phyloP scores from a whole-genome alignment of 352 stramenopile genomes.

The Pythium coloratum region DNA sequence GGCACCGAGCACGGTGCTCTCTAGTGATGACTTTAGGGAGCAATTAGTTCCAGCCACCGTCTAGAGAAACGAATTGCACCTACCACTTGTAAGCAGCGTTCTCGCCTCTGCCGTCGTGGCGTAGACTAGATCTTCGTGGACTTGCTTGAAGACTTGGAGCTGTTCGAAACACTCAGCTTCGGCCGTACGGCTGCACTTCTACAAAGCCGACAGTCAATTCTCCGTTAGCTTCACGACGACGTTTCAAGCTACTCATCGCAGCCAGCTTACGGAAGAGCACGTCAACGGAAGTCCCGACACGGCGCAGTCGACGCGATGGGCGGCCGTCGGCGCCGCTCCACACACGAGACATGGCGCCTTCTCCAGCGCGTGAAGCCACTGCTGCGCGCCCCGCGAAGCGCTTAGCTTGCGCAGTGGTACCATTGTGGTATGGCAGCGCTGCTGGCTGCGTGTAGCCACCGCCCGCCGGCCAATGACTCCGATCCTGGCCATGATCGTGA shows the following conservation, averaged over 20 bases:
- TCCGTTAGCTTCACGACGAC: not conserved
- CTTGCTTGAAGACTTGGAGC: slow-evolving; percentile 40
- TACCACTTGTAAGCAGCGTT: slow-evolving; percentile 49
- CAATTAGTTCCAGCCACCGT: not conserved
- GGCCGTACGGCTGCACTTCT: not conserved
- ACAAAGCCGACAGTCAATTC: not conserved
- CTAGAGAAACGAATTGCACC: not conserved
- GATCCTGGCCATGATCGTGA: not conserved
- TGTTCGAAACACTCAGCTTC: slow-evolving; percentile 20
- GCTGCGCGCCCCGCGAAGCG: slow-evolving; percentile 3
- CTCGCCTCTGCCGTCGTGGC: slow-evolving; percentile 36
- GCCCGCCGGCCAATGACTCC: not conserved
- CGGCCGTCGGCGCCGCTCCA: slow-evolving; percentile 15
- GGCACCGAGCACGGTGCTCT: not conserved
- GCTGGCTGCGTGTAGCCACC: not conserved
- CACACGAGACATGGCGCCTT: slow-evolving; percentile 55
- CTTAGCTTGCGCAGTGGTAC: slow-evolving; percentile 9
- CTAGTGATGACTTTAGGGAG: slow-evolving; percentile 8
- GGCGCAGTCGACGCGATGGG: slow-evolving; percentile 33
- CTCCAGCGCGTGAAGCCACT: slow-evolving; percentile 38
- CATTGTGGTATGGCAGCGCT: not conserved
- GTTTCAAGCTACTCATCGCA: not conserved
- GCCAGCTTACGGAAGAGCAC: slow-evolving; percentile 37
- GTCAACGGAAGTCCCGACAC: slow-evolving; percentile 42
- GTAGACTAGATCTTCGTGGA: slow-evolving; percentile 46